Conservation (phyloP, 2,329 filamentous ascomycete species). For the Coniochaeta sp. region DNA sequence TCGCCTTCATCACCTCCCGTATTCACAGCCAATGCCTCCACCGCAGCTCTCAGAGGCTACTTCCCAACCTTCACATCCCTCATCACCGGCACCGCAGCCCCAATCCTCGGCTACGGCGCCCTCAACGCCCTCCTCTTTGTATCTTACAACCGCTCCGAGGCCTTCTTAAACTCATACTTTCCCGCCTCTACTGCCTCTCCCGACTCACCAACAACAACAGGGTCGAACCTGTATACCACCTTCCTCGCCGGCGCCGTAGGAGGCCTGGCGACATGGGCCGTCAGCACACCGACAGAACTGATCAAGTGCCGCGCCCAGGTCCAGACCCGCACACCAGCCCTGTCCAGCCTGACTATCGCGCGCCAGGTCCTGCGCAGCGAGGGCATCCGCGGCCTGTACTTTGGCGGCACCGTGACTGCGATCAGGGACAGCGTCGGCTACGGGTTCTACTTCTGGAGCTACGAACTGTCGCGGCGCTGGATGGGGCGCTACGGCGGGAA, state of each 20-base stretch:
- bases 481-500: slow-evolving; percentile 12
- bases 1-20: slow-evolving; percentile 19
- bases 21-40: neutral
- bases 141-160: slow-evolving; percentile 79
- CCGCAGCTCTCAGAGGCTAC: neutral
- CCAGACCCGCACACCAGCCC: slow-evolving; percentile 11
- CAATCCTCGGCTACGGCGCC: slow-evolving; percentile 82
- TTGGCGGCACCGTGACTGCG: slow-evolving; percentile 74
- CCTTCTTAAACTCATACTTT: slow-evolving; percentile 41
- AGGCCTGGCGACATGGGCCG: slow-evolving; percentile 76
- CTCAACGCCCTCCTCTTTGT: slow-evolving; percentile 87
- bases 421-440: slow-evolving; percentile 86
- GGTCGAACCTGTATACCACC: slow-evolving; percentile 53
- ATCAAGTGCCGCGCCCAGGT: slow-evolving; percentile 86
- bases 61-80: slow-evolving; percentile 18
- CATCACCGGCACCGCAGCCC: slow-evolving; percentile 67
- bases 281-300: slow-evolving; percentile 84
- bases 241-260: slow-evolving; percentile 76
- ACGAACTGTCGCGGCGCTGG: slow-evolving; percentile 64
- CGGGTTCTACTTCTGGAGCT: slow-evolving; percentile 95
- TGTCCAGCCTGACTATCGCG: slow-evolving; percentile 38
- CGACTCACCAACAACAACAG: slow-evolving; percentile 18
- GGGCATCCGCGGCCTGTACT: slow-evolving; percentile 67
- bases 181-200: slow-evolving; percentile 4
- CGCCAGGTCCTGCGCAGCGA: slow-evolving; percentile 48